Conservation (phyloP, 202 grass and related monocot species). For the Zoysia matrella region DNA sequence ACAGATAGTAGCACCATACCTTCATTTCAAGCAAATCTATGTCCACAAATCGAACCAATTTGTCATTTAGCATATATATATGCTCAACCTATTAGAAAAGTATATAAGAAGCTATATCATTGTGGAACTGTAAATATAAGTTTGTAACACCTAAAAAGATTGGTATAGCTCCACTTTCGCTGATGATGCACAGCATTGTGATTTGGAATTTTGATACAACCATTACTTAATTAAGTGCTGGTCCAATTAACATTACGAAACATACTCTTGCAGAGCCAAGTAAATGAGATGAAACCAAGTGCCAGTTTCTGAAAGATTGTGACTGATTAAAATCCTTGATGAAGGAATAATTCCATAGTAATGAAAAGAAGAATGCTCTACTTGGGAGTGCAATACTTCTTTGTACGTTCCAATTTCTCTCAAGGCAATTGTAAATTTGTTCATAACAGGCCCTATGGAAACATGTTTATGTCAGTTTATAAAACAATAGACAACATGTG, state of each 20-base stretch:
- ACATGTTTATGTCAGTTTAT: too few species aligned
- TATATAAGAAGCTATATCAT: too few species aligned
- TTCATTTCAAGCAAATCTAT: too few species aligned
- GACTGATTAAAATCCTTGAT: slow-evolving; percentile 2
- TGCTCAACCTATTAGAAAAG: too few species aligned
- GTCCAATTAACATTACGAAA: neutral
- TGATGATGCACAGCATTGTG: neutral
- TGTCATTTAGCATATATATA: too few species aligned
- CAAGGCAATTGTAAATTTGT: too few species aligned
- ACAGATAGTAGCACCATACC: neutral
- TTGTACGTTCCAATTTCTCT: slow-evolving; percentile 88
- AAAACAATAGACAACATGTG: too few species aligned
- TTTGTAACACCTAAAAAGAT: slow-evolving; percentile 8
- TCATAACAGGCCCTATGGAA: too few species aligned
- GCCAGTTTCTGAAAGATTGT: neutral
- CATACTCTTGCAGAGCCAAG: too few species aligned
- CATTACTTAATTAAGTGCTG: too few species aligned
- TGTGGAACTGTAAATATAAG: too few species aligned
- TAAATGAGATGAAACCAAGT: neutral
- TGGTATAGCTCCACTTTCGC: neutral
- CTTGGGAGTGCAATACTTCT: slow-evolving; percentile 96
- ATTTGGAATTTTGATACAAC: neutral
- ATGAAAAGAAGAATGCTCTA: slow-evolving; percentile 42
- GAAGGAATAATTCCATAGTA: neutral
- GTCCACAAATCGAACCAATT: too few species aligned